Evolutionary conservation across 2,329 filamentous ascomycete genomes (phyloP), one percentile per base, ranked within the genome.

Genomic region (Ceratocystis alfenasii): DNA sequence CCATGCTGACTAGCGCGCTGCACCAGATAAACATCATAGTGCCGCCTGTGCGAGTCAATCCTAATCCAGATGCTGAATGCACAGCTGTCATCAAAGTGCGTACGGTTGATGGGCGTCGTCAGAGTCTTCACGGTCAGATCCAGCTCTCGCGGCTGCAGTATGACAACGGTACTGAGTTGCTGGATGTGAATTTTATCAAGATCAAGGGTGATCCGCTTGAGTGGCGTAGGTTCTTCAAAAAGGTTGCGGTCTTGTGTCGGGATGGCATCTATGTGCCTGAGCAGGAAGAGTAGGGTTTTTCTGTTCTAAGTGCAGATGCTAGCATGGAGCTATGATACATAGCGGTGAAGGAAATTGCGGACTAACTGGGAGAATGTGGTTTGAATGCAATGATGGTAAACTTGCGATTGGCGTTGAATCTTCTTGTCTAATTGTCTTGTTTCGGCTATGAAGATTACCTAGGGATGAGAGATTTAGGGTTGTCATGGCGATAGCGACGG

Each of bases 151-250:
- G 78, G 75, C 83, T 83, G 72, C 74, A 75, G 53, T 80, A 87
- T 69, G 82, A 77, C 1, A 78, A 80, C 65, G 78, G 78, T 8
- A 77, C 76, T 70, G 87, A 88, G 68, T 75, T 93, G 41, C 81
- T 92, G 28, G 92, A 96, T 74, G 89, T 96, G 33, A 83, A 90
- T 63, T 97, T 99, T 73, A 83, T 95, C 70, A 99, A 99, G 77
- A 82, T 89, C 65, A 96, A 96, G 77, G 94, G 94, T 5, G 94
- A 99, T 78, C 94, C 94, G 4, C 77, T 99, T 62, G 93, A 97
- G 78, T 99, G 95, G 94, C 84, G 94, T 68, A 81, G 94, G 44
- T 90, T 99, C 74, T 99, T 99, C 80, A 99, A 99, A 77, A 92
- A 90, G 75, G 83, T 96, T n/a, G 89, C 89, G 36, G 80, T 95